Evolutionary conservation across 768 basidiomycete genomes (phyloP), one percentile per base, ranked within the genome.

Genomic region (Termitomyces titanicus): DNA sequence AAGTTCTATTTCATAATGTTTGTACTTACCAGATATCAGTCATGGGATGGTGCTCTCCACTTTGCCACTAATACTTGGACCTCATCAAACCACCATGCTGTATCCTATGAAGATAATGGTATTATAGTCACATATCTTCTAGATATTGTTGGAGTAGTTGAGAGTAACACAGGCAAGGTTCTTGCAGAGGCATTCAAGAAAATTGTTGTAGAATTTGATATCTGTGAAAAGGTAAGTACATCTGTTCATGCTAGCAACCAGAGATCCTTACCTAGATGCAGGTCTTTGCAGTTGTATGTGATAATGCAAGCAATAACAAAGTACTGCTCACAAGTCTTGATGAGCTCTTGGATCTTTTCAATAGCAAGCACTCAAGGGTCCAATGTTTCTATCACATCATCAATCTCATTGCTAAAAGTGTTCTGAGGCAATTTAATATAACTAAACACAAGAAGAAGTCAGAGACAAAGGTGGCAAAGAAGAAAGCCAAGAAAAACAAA

Each of bases 21-120:
- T 7, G 15, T 44, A 43, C 34, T 37, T 24, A 49, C 37, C 33
- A 18, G 27, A 27, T 12, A 15, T 18, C 54, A 55, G 54, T 45
- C 47, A 39, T 46, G 47, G 9, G 15, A 47, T 25, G 34, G 47
- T n/a, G 20, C 25, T 13, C 34, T 55, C n/a, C 72, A 58, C 47
- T 72, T 74, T 50, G 64, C 65, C 0, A 70, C 66, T 0, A 72
- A 75, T 60, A 63, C 61, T 0, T 75, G 71, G 73, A 72, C 72
- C 0, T 71, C 67, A 0, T 63, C 68, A 0, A 74, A 75, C 54
- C 69, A 72, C 34, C n/a, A 54, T 0, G 67, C 67, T 0, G 69
- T 67, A 0, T 70, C 74, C 37, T 58, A 71, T 13, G 63, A 68
- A n/a, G 20, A 62, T 3, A 43, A 73, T 0, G 70, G 72, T 0